Evolutionary conservation across 2,329 filamentous ascomycete species (phyloP), one percentile per base, ranked within the genome.

Genomic region (Hypomyces perniciosus): DNA sequence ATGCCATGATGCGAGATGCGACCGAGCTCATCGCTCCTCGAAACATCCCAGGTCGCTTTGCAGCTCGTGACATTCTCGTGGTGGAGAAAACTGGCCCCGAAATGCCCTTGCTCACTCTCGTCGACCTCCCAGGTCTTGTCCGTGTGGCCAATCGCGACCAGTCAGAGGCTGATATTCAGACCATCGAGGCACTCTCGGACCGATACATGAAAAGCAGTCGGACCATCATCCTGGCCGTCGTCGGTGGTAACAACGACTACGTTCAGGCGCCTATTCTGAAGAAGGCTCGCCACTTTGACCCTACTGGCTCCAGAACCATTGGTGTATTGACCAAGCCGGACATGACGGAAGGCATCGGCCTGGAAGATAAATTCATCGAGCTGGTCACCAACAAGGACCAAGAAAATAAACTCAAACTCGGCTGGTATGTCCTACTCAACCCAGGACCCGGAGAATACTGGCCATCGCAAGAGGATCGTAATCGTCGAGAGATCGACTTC

Each of bases 51-150:
- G 75, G 75, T 8, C 69, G 74, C 4, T 78, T 78, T 49, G 75
- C 75, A 1, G 75, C 75, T 20, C 65, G 69, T 30, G 76, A 80
- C 51, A 74, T 82, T 26, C 71, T 84, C 5, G 74, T 80, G 1
- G 73, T 84, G 1, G 80, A 84, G 57, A 75, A 83, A 59, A 73
- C 71, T 8, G 80, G 81, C 0, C 80, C 80, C 0, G 74, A 80
- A 8, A 76, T 79, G 68, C 79, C 79, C 1, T 71, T 84, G 12
- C 64, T 85, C 40, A 84, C 79, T 0, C 70, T 84, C 1, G 79
- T 84, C 6, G 81, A 85, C 62, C 68, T 85, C 33, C 81, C 81
- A 0, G 80, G 81, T 2, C 65, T 84, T 1, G 76, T 83, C 29
- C 70, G 73, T 31, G 75, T 79, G 7, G 73, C 73, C 56, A 80